phyloP scores from a whole-genome alignment of 768 basidiomycete species.

The Amanita rimosa region DNA sequence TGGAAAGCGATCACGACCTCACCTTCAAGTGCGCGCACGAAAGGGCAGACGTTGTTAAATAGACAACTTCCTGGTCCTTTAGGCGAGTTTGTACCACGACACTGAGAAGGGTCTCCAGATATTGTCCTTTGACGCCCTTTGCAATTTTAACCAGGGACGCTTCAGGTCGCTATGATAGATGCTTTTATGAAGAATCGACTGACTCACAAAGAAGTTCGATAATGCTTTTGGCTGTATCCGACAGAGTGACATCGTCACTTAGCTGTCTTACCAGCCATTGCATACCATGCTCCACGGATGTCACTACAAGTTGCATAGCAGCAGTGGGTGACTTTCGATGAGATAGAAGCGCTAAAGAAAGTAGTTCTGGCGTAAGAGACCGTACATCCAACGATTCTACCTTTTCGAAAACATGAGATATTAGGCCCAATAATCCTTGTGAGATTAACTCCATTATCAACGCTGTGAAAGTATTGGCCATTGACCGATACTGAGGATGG shows the following conservation, averaged over 20 bases:
- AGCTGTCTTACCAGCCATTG: constrained; percentile 42
- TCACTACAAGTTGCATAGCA: constrained; percentile 13
- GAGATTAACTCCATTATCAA: constrained; percentile 13
- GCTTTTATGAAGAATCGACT: neutral
- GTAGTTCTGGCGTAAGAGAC: constrained; percentile 17
- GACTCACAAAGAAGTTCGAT: constrained; percentile 29
- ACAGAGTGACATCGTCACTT: constrained; percentile 18
- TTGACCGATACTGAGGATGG: constrained; percentile 9
- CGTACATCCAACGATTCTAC: constrained; percentile 16
- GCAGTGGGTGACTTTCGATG: constrained; percentile 9
- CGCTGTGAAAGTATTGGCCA: constrained; percentile 9
- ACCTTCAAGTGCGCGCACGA: constrained; percentile 2
- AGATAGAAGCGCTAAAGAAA: constrained; percentile 21
- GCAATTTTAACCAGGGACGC: constrained; percentile 19
- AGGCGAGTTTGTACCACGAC: constrained; percentile 55
- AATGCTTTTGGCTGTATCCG: constrained; percentile 10
- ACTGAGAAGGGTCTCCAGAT: constrained; percentile 63
- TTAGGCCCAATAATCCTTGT: constrained; percentile 11
- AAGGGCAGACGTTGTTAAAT: constrained; percentile 31
- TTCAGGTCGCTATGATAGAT: constrained; percentile 7
- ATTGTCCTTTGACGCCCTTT: constrained; percentile 34
- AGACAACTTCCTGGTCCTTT: constrained; percentile 24
- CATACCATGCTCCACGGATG: constrained; percentile 33
- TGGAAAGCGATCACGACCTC: neutral
- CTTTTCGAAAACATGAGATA: constrained; percentile 14